These are phyloP conservation scores for Butyriboletus loyo DNA, from an alignment of 768 basidiomycete species.

Conservation along the genomic window DNA sequence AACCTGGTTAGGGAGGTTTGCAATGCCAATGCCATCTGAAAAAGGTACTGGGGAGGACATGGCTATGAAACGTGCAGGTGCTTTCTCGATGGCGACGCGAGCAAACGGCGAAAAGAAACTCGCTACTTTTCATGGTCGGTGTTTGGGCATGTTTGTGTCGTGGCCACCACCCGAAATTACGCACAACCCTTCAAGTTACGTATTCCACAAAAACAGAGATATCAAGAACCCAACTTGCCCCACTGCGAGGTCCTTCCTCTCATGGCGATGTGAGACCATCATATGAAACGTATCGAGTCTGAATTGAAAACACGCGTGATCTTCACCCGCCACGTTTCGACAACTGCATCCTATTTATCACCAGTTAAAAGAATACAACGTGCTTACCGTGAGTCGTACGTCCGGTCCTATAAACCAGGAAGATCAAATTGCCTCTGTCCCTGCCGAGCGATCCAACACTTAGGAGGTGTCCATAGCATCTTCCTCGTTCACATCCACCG, in stretches of 20 bases:
- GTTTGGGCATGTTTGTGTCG: conserved; percentile 26
- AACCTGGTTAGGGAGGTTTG: conserved; percentile 98
- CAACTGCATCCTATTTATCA: background rate
- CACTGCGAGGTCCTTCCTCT: too few relatives aligned
- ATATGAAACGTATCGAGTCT: background rate
- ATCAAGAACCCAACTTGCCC: background rate
- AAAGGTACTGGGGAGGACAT: conserved; percentile 32
- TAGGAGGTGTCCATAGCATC: conserved; percentile 19
- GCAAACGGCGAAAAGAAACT: conserved; percentile 16
- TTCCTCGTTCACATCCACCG: conserved; percentile 17
- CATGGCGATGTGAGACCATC: background rate
- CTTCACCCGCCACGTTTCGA: background rate
- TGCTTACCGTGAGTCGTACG: background rate
- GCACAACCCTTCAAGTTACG: background rate
- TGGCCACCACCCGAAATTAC: conserved; percentile 9
- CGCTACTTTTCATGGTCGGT: conserved; percentile 21
- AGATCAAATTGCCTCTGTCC: background rate
- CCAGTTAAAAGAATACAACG: background rate
- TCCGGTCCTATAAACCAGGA: background rate
- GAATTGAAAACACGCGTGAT: background rate
- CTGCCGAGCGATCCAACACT: background rate
- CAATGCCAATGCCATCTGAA: conserved; percentile 86
- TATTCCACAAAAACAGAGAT: background rate
- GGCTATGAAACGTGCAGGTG: conserved; percentile 8
- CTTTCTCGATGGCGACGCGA: conserved; percentile 22